Evolutionary conservation across 208 protist species (phyloP).

Genomic region (Crithidia mellificae): DNA sequence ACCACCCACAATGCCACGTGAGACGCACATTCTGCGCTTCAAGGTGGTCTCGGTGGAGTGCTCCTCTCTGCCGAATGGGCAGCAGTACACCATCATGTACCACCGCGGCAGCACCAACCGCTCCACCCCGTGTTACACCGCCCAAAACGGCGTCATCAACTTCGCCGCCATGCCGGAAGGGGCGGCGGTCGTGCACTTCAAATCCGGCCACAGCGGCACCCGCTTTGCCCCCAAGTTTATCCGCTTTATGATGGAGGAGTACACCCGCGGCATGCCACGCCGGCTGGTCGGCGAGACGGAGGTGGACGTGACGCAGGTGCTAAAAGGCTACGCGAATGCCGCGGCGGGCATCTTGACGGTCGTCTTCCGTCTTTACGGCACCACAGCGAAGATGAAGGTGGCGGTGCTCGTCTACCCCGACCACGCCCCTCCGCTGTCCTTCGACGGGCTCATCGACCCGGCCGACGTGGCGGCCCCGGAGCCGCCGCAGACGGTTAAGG

Average conservation of each 20-base stretch:
- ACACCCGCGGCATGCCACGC: slow-evolving; percentile 64
- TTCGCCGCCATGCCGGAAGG: slow-evolving; percentile 86
- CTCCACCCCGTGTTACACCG: slow-evolving; percentile 74
- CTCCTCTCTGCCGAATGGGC: slow-evolving; percentile 53
- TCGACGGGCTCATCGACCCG: slow-evolving; percentile 54
- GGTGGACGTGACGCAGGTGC: slow-evolving; percentile 66
- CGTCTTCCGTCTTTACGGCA: slow-evolving; percentile 69
- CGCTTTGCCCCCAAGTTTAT: slow-evolving; percentile 83
- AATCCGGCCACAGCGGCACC: slow-evolving; percentile 40
- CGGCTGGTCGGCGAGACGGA: slow-evolving; percentile 68
- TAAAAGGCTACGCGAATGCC: slow-evolving; percentile 35
- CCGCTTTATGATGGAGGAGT: slow-evolving; percentile 83
- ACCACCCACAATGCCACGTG: slow-evolving; percentile 33
- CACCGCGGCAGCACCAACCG: slow-evolving; percentile 69
- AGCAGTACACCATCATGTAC: slow-evolving; percentile 84
- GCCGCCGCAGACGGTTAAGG: slow-evolving; percentile 42
- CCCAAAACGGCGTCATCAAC: slow-evolving; percentile 63
- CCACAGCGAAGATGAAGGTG: slow-evolving; percentile 60
- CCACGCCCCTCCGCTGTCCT: slow-evolving; percentile 51
- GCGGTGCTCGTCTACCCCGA: slow-evolving; percentile 78
- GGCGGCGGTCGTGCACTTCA: slow-evolving; percentile 80
- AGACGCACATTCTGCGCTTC: slow-evolving; percentile 79
- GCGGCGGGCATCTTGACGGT: slow-evolving; percentile 38
- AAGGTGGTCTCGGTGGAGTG: slow-evolving; percentile 74
- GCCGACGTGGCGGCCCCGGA: slow-evolving; percentile 21